Percentiles rank a stretch among this genome's conserved stretches.
Evolutionary conservation across 225 moss, liverwort and hornwort genomes (phyloP).

Genomic region (Straminergon stramineum): DNA sequence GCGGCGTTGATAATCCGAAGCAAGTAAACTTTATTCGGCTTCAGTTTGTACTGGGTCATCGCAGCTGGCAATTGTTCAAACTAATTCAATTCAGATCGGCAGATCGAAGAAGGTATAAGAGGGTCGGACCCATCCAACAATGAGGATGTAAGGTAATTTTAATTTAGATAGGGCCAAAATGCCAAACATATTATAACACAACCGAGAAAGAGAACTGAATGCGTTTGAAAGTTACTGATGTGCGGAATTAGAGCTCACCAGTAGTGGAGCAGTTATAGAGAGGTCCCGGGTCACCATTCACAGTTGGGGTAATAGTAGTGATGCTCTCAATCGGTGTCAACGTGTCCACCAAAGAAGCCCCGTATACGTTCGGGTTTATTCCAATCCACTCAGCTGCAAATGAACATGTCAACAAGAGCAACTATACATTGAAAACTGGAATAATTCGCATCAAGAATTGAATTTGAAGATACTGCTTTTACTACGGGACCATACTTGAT

Average conservation of each 20-base stretch:
- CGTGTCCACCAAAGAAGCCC: slow-evolving; percentile 6
- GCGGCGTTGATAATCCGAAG: slow-evolving; percentile 32
- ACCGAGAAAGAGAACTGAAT: background rate
- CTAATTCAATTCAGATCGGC: background rate
- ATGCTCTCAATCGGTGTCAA: background rate
- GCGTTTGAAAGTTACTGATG: too few species aligned
- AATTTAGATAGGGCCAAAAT: background rate
- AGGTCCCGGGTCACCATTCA: slow-evolving; percentile 33
- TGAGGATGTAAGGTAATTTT: background rate
- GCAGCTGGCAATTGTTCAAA: background rate
- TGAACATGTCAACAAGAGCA: background rate
- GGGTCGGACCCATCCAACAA: background rate
- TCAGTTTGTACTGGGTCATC: background rate
- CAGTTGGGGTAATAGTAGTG: slow-evolving; percentile 17
- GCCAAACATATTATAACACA: background rate
- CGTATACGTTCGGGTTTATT: slow-evolving; percentile 18
- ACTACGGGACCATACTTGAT: background rate
- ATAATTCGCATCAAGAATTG: background rate
- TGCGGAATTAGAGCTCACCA: background rate
- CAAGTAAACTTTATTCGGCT: slow-evolving; percentile 14
- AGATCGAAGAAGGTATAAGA: background rate
- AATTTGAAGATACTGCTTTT: too few species aligned
- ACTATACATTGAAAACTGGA: background rate
- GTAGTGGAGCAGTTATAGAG: background rate
- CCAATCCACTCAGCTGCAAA: slow-evolving; percentile 70